Evolutionary conservation across 2,329 filamentous ascomycete species (phyloP), one percentile per base, ranked within the genome.

Genomic region (Aspergillus sp.): DNA sequence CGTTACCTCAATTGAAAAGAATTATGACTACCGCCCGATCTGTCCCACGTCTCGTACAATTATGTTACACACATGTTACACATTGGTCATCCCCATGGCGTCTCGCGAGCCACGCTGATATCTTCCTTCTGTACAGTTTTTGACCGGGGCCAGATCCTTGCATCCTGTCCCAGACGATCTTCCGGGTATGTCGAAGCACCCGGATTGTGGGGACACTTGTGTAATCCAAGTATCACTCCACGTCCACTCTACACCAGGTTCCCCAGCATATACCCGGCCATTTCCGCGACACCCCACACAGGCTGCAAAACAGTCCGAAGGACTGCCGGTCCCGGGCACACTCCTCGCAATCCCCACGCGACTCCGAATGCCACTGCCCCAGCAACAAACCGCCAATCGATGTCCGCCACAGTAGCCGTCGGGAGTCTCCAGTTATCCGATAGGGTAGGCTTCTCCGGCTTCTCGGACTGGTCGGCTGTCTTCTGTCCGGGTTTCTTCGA

Each of bases 251-350:
- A 73, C 23, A 71, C 32, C 38, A 69, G 42, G 54, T 66, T 71
- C 1, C 78, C 78, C 16, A 76, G 17, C 65, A 73, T 72, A 54
- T 77, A 81, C 3, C 78, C 78, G 16, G 66, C 62, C 68, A 80
- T 71, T 69, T 77, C 77, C 23, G 72, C 55, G 29, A 71, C 21
- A 3, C 78, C 78, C 78, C 78, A 81, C 2, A 63, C 55, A 0
- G 78, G 78, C 60, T 81, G 76, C 20, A 76, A 60, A 14, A 78
- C 60, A 19, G 73, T 63, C 42, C 78, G 73, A 58, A 81, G 53
- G 14, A 80, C 64, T 0, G 76, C 78, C 7, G 80, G 78, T 0
- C 80, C 80, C 10, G 80, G 80, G 62, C 80, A 82, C 1, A 77
- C 73, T 1, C 80, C 80, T 11, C 66, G 69, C 54, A 80, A 57